Conservation (phyloP, 139 green algal genomes). For the Coccomyxa sp. region DNA sequence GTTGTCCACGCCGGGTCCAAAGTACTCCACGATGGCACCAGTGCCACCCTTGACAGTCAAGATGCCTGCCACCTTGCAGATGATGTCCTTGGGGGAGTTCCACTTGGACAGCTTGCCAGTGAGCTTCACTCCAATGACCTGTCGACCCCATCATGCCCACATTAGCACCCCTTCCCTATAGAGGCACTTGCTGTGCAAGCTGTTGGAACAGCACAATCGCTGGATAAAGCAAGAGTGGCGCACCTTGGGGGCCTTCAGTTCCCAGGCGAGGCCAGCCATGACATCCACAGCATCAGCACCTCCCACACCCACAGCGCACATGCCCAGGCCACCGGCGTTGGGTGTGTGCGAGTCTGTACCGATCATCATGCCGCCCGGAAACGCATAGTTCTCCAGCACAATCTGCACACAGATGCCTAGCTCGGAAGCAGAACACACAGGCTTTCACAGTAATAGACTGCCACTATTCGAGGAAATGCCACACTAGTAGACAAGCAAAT, state of each 20-base stretch:
- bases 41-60: constrained; percentile 93
- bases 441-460: not conserved
- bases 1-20: constrained; percentile 82
- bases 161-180: not conserved
- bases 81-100: constrained; percentile 92
- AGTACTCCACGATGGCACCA: constrained; percentile 94
- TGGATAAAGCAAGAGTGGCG: not conserved
- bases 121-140: constrained; percentile 92
- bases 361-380: constrained; percentile 93
- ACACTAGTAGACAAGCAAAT: too few species aligned
- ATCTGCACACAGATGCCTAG: constrained; percentile 50
- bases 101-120: constrained; percentile 84
- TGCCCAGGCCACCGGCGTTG: constrained; percentile 88
- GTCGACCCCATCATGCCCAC: constrained; percentile 24
- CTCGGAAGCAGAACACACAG: not conserved
- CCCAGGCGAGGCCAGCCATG: constrained; percentile 96
- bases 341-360: constrained; percentile 93
- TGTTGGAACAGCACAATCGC: not conserved
- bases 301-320: constrained; percentile 87
- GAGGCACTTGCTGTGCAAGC: not conserved
- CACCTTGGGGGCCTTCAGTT: constrained; percentile 83
- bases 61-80: constrained; percentile 93
- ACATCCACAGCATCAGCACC: constrained; percentile 93
- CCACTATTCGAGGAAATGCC: too few species aligned
- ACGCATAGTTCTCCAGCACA: constrained; percentile 95